Conservation (phyloP, 495 filamentous ascomycete species). For the Aspergillus coremiiformis region DNA sequence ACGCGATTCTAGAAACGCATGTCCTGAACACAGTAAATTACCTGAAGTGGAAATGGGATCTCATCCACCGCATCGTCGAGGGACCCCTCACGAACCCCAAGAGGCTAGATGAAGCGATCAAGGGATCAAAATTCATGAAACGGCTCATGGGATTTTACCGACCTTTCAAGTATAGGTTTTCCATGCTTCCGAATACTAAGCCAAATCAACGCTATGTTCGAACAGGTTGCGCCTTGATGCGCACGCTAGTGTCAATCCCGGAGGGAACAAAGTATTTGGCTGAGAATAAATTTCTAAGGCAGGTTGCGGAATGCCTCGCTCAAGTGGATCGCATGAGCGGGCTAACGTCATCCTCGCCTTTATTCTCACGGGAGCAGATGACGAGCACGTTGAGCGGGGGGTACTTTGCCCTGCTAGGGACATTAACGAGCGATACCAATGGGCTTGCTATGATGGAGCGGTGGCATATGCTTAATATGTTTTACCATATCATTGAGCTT, state of each 20-base stretch:
- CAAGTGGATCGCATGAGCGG: constrained; percentile 91
- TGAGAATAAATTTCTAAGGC: constrained; percentile 86
- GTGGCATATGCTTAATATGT: constrained; percentile 98
- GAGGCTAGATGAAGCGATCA: constrained; percentile 87
- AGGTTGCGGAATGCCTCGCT: constrained; percentile 90
- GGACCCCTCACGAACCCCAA: constrained; percentile 89
- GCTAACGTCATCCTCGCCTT: constrained; percentile 73
- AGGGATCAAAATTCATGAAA: constrained; percentile 91
- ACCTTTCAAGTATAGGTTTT: constrained; percentile 94
- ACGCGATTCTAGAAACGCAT: constrained; percentile 76
- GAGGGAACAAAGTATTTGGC: constrained; percentile 80
- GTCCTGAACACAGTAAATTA: constrained; percentile 80
- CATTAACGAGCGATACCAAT: constrained; percentile 68
- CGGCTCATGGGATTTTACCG: constrained; percentile 89
- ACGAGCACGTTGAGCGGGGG: constrained; percentile 77
- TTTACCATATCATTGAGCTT: constrained; percentile 94
- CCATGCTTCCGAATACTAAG: constrained; percentile 76
- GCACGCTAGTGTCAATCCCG: constrained; percentile 70
- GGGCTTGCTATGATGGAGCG: constrained; percentile 87
- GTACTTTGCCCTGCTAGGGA: constrained; percentile 89
- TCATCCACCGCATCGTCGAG: constrained; percentile 84
- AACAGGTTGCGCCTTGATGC: constrained; percentile 79
- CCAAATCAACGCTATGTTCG: constrained; percentile 90
- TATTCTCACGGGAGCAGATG: constrained; percentile 80
- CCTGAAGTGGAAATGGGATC: constrained; percentile 93